Evolutionary conservation across 2,329 filamentous ascomycete genomes (phyloP).

Genomic region (Hypoxylon sp.): DNA sequence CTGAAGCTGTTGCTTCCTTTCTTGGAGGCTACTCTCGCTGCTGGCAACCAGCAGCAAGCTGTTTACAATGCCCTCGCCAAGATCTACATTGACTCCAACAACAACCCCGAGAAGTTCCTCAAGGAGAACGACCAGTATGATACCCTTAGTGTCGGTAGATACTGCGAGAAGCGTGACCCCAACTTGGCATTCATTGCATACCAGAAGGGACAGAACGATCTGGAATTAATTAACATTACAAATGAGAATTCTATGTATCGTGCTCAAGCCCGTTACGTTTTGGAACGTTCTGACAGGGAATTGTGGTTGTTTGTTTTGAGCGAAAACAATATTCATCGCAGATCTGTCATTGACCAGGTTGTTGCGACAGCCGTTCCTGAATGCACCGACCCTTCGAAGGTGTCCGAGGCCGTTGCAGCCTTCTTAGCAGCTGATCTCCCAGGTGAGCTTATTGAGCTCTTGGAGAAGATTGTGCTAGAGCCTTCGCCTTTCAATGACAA

Average conservation of each 20-base stretch:
- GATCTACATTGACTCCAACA: constrained; percentile 99
- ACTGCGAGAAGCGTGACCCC: constrained; percentile 98
- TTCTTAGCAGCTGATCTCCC: constrained; percentile 94
- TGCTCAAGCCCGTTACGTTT: constrained; percentile 93
- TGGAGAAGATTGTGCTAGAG: constrained; percentile 99
- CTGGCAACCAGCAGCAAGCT: constrained; percentile 95
- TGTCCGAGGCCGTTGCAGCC: constrained; percentile 92
- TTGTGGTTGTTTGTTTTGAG: constrained; percentile 96
- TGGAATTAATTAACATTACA: constrained; percentile 97
- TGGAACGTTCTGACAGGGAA: constrained; percentile 90
- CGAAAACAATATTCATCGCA: constrained; percentile 94
- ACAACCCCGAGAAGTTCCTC: constrained; percentile 96
- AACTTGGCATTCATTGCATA: constrained; percentile 97
- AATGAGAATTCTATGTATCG: constrained; percentile 99
- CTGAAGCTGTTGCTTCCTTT: constrained; percentile 96
- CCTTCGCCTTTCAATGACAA: constrained; percentile 99
- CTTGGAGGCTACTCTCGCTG: constrained; percentile 90
- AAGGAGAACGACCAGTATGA: constrained; percentile 99
- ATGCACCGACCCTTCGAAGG: constrained; percentile 92
- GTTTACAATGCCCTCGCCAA: constrained; percentile 98
- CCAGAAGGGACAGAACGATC: constrained; percentile 95
- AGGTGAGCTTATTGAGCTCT: constrained; percentile 92
- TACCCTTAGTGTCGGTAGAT: constrained; percentile 91
- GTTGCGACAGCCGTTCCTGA: constrained; percentile 95
- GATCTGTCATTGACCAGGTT: constrained; percentile 95